Evolutionary conservation across 805 yeast species (phyloP), one percentile per base, ranked within the genome.

Genomic region (Yamadazyma akitaensis): DNA sequence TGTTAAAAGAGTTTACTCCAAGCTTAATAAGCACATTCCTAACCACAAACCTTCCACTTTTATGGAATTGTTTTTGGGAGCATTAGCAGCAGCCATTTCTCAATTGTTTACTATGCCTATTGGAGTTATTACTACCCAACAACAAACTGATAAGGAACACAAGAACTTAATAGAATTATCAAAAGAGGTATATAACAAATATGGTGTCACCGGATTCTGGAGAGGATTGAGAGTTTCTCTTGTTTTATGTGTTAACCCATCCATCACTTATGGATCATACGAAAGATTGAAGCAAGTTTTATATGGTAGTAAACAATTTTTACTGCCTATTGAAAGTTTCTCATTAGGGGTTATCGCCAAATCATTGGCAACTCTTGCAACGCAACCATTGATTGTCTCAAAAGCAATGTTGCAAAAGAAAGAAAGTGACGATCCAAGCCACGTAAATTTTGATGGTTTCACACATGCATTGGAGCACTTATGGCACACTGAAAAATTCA

Each of bases 321-420:
- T 87, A 51, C 70, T 77, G 8, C 85, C 90, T 2, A 65, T 72
- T 42, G 84, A 87, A 64, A 80, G 82, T 59, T 88, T 85, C 63
- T 49, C 80, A 31, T 66, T 87, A 13, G 96, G 96, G 5, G 88
- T 90, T n/a, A 50, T 85, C 36, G 84, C 94, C 44, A 88, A 88
- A 68, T 77, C 86, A 50, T 65, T 86, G 61, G 95, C 96, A 6
- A 88, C 96, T 0, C 39, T 88, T 11, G 74, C 81, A 2, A 88
- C 96, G 0, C 95, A 88, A 68, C 96, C 96, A 2, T 70, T 88
- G 63, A 88, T 88, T 58, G 86, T 88, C 1, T 82, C 95, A 12
- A 88, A 88, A 65, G 92, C 86, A 13, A 79, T 86, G 79, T 77
- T 88, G 50, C 96, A 88, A 65, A 72, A 71, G 64, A 71, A 72